Evolutionary conservation across 345 rosid species (phyloP), one percentile per base, ranked within the genome.

Genomic region (Dipteronia sinensis): DNA sequence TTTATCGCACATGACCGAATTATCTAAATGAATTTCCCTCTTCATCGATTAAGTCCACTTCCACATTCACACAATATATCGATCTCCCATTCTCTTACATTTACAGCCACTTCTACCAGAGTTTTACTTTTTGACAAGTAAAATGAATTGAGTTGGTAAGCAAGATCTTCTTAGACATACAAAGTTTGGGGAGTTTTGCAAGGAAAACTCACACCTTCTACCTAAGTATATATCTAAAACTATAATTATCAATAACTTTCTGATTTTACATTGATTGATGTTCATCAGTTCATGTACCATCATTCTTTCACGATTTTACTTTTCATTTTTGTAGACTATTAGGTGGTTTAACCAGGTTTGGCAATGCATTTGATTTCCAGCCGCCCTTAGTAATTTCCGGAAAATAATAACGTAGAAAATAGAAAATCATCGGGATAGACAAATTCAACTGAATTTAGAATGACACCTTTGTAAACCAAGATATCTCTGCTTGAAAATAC

Each of bases 171-270:
- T 25, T 4, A 17, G 40, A 62, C 7, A 62, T 23, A 44, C 63
- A 20, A 31, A n/a, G 65, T 72, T 62, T n/a, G n/a, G n/a, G n/a
- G n/a, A n/a, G n/a, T n/a, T n/a, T n/a, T 9, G 53, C 42, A 61
- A 40, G 68, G 69, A 73, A 44, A 15, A 73, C 59, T 62, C 66
- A 61, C 40, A 34, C 49, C 49, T 72, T 62, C 53, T 63, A 55
- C 16, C 74, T 71, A 19, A 55, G 10, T 71, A 53, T n/a, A n/a
- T 53, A 20, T 29, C 22, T 55, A 58, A 38, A 72, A 27, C 10
- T 42, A 6, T 10, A 9, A 22, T 58, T 11, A 40, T 59, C 75
- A 19, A 8, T 56, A 20, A n/a, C 7, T 2, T 17, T 56, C 51
- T 10, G 13, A 40, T n/a, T 46, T 17, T 46, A 2, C 4, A 16